Base-by-base conservation (phyloP, 306 rosid species). In the Medicago lupulina region DNA sequence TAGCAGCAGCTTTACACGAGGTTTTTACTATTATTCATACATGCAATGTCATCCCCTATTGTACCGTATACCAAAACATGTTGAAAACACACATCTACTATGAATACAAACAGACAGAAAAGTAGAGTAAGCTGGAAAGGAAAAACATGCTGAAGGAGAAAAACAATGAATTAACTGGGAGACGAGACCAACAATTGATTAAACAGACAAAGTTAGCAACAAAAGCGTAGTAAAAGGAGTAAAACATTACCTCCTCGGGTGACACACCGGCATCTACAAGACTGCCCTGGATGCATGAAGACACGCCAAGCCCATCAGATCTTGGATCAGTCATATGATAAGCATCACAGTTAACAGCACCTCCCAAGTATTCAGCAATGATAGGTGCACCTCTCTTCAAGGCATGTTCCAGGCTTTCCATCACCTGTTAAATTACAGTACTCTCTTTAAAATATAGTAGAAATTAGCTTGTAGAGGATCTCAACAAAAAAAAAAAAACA, bases 241-340 rank as follows among this genome's bases (percentile, higher is more conserved):
- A 18, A 72, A 58, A 51, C 38, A 74, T 21, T 82, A 96, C 99
- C 98, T 96, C 99, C 83, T 92, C 99, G 43, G 93, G 98, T 5
- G 99, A 96, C 61, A 96, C 98, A 47, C 99, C 99, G 38, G 99
- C 91, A 89, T 96, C 98, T 85, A 90, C 96, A 78, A 96, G 99
- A 76, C 91, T 87, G 85, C 92, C 89, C 86, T 85, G 80, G 64
- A 96, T 96, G 88, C 99, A 96, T 34, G 99, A 75, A 60, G 99
- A 96, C 49, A 96, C 99, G 77, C 99, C 98, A 65, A 96, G 96
- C 51, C 99, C 99, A 79, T 96, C 99, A 19, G 92, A 87, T 88
- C 99, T 90, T 40, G 99, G 99, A 80, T 96, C 99, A 64, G 99
- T 92, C 98, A 96, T 96, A 79, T 96, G 99, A 82, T 96, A 75